phyloP scores from a whole-genome alignment of 2,329 filamentous ascomycete genomes.

The Samsoniella hepiali region DNA sequence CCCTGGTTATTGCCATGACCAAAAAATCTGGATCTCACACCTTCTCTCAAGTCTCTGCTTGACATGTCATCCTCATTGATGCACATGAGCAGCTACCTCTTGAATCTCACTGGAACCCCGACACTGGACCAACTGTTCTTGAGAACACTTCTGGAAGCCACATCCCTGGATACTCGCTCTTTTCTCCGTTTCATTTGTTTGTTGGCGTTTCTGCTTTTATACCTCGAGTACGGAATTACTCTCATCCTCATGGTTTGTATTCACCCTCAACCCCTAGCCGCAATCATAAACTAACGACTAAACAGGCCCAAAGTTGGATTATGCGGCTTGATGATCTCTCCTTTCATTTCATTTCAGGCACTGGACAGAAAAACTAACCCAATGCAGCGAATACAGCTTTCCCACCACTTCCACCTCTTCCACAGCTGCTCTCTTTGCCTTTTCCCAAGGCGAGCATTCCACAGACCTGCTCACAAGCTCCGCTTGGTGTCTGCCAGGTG shows the following conservation, averaged over 20 bases:
- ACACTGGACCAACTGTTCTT: no score
- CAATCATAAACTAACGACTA: background rate
- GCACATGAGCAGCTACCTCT: background rate
- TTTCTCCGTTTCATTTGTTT: conserved; percentile 1
- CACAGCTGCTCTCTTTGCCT: conserved; percentile 53
- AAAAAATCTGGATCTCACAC: background rate
- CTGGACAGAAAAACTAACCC: conserved; percentile 57
- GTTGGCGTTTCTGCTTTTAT: background rate
- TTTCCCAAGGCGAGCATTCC: conserved; percentile 58
- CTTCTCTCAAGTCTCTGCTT: background rate
- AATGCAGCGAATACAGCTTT: conserved; percentile 55
- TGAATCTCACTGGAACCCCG: background rate
- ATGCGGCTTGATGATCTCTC: conserved; percentile 36
- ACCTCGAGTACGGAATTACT: background rate
- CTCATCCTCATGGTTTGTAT: conserved; percentile 24
- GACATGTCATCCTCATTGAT: background rate
- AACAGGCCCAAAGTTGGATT: conserved; percentile 58
- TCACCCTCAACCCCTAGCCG: conserved; percentile 21
- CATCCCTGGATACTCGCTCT: background rate
- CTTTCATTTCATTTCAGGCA: conserved; percentile 32
- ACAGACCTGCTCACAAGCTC: conserved; percentile 52
- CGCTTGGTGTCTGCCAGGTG: conserved; percentile 54
- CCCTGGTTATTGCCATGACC: background rate
- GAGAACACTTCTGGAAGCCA: background rate
- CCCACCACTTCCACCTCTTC: conserved; percentile 50